Percentiles rank a stretch among this genome's conserved stretches.
These are phyloP conservation scores for Citrus medica DNA, from an alignment of 345 rosid species.

Conservation along the genomic window DNA sequence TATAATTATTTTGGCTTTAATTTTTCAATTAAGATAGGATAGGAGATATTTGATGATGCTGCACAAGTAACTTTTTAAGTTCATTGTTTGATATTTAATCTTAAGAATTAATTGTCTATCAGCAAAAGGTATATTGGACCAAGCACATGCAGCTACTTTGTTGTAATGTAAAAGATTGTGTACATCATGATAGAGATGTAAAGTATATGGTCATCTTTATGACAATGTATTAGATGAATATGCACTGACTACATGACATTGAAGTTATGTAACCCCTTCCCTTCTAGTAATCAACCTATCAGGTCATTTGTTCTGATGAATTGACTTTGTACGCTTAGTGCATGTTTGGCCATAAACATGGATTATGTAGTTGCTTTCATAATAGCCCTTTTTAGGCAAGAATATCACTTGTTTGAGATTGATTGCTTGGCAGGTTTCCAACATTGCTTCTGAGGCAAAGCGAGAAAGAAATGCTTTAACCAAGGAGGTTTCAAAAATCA, in stretches of 20 bases:
- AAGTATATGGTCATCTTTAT: background rate
- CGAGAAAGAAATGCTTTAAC: slow-evolving; percentile 61
- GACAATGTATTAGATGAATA: background rate
- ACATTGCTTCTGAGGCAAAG: slow-evolving; percentile 65
- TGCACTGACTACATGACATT: background rate
- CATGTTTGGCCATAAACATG: background rate
- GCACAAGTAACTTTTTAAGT: background rate
- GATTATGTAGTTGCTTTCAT: background rate
- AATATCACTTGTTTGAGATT: background rate
- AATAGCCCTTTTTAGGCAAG: background rate
- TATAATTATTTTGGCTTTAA: background rate
- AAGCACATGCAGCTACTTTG: background rate
- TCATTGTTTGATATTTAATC: background rate
- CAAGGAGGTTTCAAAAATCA: slow-evolving; percentile 84
- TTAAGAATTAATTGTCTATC: background rate
- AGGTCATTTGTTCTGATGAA: background rate
- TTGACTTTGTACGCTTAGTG: background rate
- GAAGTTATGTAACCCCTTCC: background rate
- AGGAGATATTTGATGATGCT: background rate
- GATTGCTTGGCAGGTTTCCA: slow-evolving; percentile 56
- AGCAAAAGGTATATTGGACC: background rate
- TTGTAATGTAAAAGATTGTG: background rate
- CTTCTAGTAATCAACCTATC: background rate
- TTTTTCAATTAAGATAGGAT: background rate
- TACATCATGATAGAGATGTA: background rate